phyloP scores from a whole-genome alignment of 805 yeast species.

The Metschnikowia bowlesiae region DNA sequence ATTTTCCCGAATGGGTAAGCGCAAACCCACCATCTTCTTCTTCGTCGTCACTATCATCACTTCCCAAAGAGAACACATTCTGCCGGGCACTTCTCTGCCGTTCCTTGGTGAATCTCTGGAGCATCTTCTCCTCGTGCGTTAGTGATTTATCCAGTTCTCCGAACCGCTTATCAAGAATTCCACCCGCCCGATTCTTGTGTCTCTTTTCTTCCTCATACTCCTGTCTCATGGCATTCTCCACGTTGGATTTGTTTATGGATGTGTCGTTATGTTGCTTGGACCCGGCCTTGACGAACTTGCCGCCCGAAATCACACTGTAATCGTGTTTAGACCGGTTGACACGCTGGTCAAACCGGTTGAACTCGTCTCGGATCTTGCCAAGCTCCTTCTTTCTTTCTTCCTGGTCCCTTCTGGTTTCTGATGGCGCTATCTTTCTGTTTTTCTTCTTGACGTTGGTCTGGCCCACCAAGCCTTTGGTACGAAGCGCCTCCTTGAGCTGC shows the following conservation, averaged over 20 bases:
- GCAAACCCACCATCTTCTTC: constrained; percentile 41
- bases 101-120: constrained; percentile 90
- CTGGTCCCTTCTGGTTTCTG: constrained; percentile 69
- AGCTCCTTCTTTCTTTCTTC: constrained; percentile 46
- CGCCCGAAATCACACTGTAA: constrained; percentile 36
- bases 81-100: constrained; percentile 58
- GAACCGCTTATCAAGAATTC: constrained; percentile 78
- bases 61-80: constrained; percentile 51
- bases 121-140: constrained; percentile 89
- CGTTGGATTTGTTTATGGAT: constrained; percentile 30
- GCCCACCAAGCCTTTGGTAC: constrained; percentile 79
- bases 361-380: constrained; percentile 66
- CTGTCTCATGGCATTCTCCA: constrained; percentile 41
- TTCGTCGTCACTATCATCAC: constrained; percentile 50
- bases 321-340: constrained; percentile 62
- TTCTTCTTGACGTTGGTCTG: constrained; percentile 67
- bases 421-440: constrained; percentile 47
- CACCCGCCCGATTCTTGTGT: constrained; percentile 71
- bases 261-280: constrained; percentile 34
- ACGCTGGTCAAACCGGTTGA: constrained; percentile 86
- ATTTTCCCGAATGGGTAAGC: constrained; percentile 77
- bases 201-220: constrained; percentile 63
- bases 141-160: constrained; percentile 74
- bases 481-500: constrained; percentile 70
- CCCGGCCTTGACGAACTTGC: constrained; percentile 42